phyloP scores from a whole-genome alignment of 345 rosid genomes.

The Gossypium bickii region DNA sequence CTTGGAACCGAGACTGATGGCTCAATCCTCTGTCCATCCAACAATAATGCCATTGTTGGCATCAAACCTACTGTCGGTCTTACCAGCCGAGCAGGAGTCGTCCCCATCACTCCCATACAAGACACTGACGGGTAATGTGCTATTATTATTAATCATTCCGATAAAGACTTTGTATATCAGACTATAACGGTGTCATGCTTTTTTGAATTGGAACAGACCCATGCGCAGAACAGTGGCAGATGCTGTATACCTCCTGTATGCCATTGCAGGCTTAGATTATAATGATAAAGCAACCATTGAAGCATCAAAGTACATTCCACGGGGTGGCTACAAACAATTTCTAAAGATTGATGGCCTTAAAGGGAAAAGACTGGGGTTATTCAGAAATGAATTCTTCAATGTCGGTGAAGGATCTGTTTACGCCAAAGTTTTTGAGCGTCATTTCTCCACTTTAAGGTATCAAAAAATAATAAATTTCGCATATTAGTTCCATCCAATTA shows the following conservation, averaged over 20 bases:
- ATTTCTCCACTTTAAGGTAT: conserved; percentile 30
- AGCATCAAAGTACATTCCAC: conserved; percentile 42
- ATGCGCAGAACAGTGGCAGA: conserved; percentile 43
- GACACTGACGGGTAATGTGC: conserved; percentile 51
- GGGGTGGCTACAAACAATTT: conserved; percentile 50
- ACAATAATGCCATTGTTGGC: conserved; percentile 52
- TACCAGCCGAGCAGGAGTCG: conserved; percentile 65
- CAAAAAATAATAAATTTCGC: background rate
- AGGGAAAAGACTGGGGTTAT: conserved; percentile 37
- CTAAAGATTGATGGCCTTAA: conserved; percentile 30
- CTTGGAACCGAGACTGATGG: conserved; percentile 70
- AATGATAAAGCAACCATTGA: conserved; percentile 33
- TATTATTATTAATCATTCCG: background rate
- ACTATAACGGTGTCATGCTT: background rate
- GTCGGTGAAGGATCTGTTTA: background rate
- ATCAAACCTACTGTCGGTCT: conserved; percentile 67
- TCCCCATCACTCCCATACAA: conserved; percentile 56
- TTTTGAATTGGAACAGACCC: conserved; percentile 34
- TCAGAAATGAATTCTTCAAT: conserved; percentile 24
- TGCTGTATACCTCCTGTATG: conserved; percentile 42
- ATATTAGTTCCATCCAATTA: background rate
- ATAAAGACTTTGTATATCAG: background rate
- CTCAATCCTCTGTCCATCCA: conserved; percentile 61
- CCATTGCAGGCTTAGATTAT: conserved; percentile 38
- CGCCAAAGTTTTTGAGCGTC: conserved; percentile 21